Percentiles rank a stretch among this genome's conserved stretches.
Conservation (phyloP, 345 rosid species). For the Melaleuca quinquenervia region DNA sequence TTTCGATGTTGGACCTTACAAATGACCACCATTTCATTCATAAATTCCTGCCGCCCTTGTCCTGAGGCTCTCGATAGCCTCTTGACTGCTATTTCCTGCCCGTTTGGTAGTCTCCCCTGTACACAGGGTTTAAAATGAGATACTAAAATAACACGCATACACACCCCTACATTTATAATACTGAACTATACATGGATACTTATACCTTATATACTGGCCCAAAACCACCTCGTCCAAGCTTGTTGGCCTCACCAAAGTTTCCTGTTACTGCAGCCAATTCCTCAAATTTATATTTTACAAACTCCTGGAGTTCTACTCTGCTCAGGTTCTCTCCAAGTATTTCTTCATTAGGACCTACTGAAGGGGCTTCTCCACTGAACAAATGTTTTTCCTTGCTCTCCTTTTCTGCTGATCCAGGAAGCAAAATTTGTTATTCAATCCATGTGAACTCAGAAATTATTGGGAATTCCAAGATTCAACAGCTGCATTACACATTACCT, state of each 20-base stretch:
- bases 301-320: conserved; percentile 5
- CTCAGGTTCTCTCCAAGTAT: not conserved
- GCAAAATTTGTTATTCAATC: not conserved
- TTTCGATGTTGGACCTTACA: conserved; percentile 25
- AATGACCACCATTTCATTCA: conserved; percentile 24
- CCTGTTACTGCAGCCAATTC: conserved; percentile 22
- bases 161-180: not conserved
- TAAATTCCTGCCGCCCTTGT: conserved; percentile 22
- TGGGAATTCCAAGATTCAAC: not conserved
- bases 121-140: not conserved
- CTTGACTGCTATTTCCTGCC: conserved; percentile 27
- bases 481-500: not conserved
- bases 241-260: conserved; percentile 15
- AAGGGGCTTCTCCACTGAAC: not conserved
- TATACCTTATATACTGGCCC: conserved; percentile 22
- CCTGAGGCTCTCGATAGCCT: conserved; percentile 15
- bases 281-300: conserved; percentile 19
- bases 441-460: not conserved
- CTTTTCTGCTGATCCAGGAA: not conserved
- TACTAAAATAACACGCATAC: not conserved
- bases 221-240: conserved; percentile 15
- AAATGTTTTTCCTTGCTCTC: not conserved
- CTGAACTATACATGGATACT: conserved; percentile 15
- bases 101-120: conserved; percentile 15
- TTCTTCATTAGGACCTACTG: not conserved